Base-by-base conservation (phyloP, 2,329 filamentous ascomycete genomes). In the Daldinia eschscholtzii region DNA sequence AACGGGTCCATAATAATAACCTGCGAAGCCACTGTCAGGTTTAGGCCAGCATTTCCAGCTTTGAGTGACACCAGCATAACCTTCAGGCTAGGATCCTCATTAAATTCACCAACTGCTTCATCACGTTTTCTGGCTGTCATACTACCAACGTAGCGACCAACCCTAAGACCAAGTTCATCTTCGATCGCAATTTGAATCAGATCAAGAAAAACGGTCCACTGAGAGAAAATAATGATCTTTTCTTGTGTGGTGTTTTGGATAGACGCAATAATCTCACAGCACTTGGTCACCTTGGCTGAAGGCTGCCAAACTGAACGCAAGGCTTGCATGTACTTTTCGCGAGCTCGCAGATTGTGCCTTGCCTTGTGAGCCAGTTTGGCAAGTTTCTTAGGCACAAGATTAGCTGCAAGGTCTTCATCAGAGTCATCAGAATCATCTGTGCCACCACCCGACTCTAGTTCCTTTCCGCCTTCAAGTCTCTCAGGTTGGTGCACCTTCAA, bases 1-100 rank as follows among this genome's bases (percentile, higher is more conserved):
- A 97, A 97, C 0, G 94, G 94, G 77, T 97, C 94, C 76, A 97
- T 89, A 71, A 97, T 92, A 79, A 98, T 93, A 72, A 97, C 93
- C 70, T 93, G 91, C 1, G 90, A 93, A 0, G 94, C 94, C 18
- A 89, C 88, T 42, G 92, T 93, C 23, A 98, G 85, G 76, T 98
- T 98, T 52, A 98, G 86, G 1, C 94, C 94, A 0, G 94, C 90
- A 74, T 95, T 95, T 37, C 93, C 93, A 1, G 93, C 92, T 74
- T 93, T 93, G 56, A 95, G 83, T 1, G 91, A 94, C 1, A 94
- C 88, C 2, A 96, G 84, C 86, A 96, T 92, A 76, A 95, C 85
- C 68, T 86, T 89, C 76, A 87, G 85, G 46, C 85, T 78, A 0
- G 84, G 81, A 5, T 88, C 81, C 48, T 91, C 88, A 15, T 77